Evolutionary conservation across 805 yeast genomes (phyloP).

Genomic region (Candida methanosorbosa): DNA sequence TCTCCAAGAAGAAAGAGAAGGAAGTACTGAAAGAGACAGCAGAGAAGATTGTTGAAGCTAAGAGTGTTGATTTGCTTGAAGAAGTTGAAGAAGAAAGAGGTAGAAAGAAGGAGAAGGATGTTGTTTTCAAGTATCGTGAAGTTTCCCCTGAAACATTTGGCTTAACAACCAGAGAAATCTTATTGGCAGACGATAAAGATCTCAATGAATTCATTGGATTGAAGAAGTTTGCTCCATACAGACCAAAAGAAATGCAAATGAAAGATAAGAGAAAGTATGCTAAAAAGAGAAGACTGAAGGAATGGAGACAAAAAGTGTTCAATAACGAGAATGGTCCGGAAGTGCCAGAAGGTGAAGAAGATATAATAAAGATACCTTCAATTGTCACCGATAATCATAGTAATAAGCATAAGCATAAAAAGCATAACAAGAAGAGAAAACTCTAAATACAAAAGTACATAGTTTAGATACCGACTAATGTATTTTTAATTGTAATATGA

Average conservation of each 20-base stretch:
- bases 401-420: slow-evolving; percentile 17
- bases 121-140: slow-evolving; percentile 77
- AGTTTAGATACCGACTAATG: too few relatives aligned
- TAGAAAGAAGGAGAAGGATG: slow-evolving; percentile 40
- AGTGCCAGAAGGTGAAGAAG: slow-evolving; percentile 26
- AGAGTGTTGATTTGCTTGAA: slow-evolving; percentile 54
- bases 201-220: slow-evolving; percentile 80
- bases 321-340: slow-evolving; percentile 45
- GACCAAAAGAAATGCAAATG: slow-evolving; percentile 59
- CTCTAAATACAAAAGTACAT: not conserved
- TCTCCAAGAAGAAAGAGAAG: slow-evolving; percentile 52
- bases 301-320: slow-evolving; percentile 86
- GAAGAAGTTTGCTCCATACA: slow-evolving; percentile 89
- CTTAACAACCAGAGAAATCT: slow-evolving; percentile 73
- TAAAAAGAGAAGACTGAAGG: slow-evolving; percentile 72
- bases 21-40: slow-evolving; percentile 58
- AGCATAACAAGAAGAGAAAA: slow-evolving; percentile 4
- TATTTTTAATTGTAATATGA: too few relatives aligned
- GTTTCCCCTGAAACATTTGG: slow-evolving; percentile 95
- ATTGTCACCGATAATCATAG: slow-evolving; percentile 18
- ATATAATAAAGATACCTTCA: slow-evolving; percentile 19
- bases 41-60: slow-evolving; percentile 68
- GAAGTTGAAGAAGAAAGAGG: slow-evolving; percentile 62
- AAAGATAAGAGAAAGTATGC: slow-evolving; percentile 81
- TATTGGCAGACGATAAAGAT: slow-evolving; percentile 81